Percentiles rank a stretch among this genome's conserved stretches.
These are phyloP conservation scores for Lodderomyces jiufengensis DNA, from an alignment of 1,139 yeast species.

Conservation along the genomic window DNA sequence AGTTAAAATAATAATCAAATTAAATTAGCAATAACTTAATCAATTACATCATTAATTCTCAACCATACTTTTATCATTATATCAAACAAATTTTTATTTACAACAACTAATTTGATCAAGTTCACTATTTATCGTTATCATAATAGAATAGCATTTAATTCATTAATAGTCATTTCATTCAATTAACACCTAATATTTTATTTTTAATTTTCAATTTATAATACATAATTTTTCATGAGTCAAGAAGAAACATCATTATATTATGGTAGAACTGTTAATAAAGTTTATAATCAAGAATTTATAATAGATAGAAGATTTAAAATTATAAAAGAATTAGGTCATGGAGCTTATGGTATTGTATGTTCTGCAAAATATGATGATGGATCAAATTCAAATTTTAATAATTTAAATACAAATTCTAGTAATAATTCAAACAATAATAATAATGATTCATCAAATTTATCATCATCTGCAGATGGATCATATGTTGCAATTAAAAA, in stretches of 20 bases:
- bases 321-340: slow-evolving; percentile 87
- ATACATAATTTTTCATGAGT: slow-evolving; percentile 2
- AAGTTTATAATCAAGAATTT: slow-evolving; percentile 87
- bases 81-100: too few relatives aligned
- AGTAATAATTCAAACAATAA: slow-evolving; percentile 4
- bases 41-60: too few relatives aligned
- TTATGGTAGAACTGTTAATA: slow-evolving; percentile 38
- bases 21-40: too few relatives aligned
- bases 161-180: too few relatives aligned
- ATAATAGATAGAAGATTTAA: slow-evolving; percentile 82
- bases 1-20: too few relatives aligned
- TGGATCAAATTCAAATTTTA: slow-evolving; percentile 29
- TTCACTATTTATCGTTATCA: neutral
- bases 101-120: too few relatives aligned
- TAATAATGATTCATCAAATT: slow-evolving; percentile 7
- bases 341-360: slow-evolving; percentile 96
- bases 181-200: too few relatives aligned
- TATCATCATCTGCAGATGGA: slow-evolving; percentile 21
- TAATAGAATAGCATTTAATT: neutral
- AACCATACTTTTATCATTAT: too few relatives aligned
- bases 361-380: slow-evolving; percentile 90
- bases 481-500: slow-evolving; percentile 83
- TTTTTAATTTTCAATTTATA: too few relatives aligned
- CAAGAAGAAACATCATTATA: slow-evolving; percentile 13
- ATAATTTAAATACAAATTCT: neutral